Evolutionary conservation across 2,329 filamentous ascomycete genomes (phyloP), one percentile per base, ranked within the genome.

Genomic region (Cercospora canescens): DNA sequence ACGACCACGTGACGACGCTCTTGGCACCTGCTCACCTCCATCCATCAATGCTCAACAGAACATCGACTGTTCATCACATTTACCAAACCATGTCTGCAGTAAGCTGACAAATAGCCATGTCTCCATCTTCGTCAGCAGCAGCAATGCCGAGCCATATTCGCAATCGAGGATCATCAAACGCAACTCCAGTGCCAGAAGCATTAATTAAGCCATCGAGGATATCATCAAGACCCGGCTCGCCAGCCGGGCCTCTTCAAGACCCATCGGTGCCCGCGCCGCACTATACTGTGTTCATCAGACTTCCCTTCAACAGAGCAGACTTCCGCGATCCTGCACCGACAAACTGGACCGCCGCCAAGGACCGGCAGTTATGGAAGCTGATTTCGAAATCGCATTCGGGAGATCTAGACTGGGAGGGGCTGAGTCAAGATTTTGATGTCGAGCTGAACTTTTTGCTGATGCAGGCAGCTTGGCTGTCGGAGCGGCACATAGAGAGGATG

Each of bases 391-490:
- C 90, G 86, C 85, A 68, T 62, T 69, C 66, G 48, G 61, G 68
- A 64, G 91, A 96, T 75, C 89, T 97, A 75, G 89, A 98, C 77
- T 99, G 94, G 74, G 71, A 73, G 37, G 68, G 67, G 0, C 64
- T 75, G 30, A 73, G 72, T 26, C 62, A 86, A 60, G 85, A 87
- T 54, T 97, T 97, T 79, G 87, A 94, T 69, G 94, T 97, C 21
- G 90, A 92, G 28, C 88, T 96, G 65, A 86, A 93, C 45, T 98
- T 98, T 75, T 85, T 99, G 34, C 87, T 97, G 16, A 92, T 97
- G 76, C 93, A 99, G 79, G 93, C 93, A 69, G 93, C 93, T 78
- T 97, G 93, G 87, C 87, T 98, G 6, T 97, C 95, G 75, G 94
- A 98, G 77, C 86, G 92, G 60, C 93, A 98, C 80, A 87, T 96